These are phyloP conservation scores for Candida mesenterica DNA, from an alignment of 1,139 yeast species.

Conservation along the genomic window DNA sequence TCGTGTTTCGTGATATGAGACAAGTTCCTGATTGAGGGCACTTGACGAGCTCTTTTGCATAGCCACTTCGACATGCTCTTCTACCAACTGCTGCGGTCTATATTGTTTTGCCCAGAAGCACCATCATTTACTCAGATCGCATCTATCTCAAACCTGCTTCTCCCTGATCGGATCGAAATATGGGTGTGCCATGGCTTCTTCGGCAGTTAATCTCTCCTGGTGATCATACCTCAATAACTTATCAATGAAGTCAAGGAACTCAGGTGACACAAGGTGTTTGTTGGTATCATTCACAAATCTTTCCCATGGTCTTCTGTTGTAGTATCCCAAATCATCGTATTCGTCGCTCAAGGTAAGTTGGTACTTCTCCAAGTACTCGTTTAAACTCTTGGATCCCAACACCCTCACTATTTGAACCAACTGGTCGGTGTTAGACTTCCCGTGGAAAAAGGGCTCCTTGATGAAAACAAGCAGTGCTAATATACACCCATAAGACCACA, in stretches of 20 bases:
- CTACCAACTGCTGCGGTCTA: no score
- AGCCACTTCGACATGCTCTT: no score
- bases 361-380: conserved; percentile 71
- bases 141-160: not conserved
- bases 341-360: conserved; percentile 74
- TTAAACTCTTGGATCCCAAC: conserved; percentile 84
- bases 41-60: no score
- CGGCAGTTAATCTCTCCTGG: conserved; percentile 90
- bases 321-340: conserved; percentile 78
- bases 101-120: no score
- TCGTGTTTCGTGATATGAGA: no score
- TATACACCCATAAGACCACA: conserved; percentile 98
- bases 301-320: conserved; percentile 87
- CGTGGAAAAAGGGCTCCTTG: conserved; percentile 97
- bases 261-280: conserved; percentile 62
- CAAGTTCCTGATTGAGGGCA: no score
- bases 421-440: conserved; percentile 94
- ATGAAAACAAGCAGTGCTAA: conserved; percentile 94
- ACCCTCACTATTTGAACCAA: conserved; percentile 92
- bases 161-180: conserved; percentile 47
- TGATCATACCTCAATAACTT: conserved; percentile 86
- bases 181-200: conserved; percentile 89
- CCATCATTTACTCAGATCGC: no score
- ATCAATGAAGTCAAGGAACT: conserved; percentile 81
- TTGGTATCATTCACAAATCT: conserved; percentile 75